Conservation (phyloP, 371 early-diverging fungal species). For the Nematocida sp. region DNA sequence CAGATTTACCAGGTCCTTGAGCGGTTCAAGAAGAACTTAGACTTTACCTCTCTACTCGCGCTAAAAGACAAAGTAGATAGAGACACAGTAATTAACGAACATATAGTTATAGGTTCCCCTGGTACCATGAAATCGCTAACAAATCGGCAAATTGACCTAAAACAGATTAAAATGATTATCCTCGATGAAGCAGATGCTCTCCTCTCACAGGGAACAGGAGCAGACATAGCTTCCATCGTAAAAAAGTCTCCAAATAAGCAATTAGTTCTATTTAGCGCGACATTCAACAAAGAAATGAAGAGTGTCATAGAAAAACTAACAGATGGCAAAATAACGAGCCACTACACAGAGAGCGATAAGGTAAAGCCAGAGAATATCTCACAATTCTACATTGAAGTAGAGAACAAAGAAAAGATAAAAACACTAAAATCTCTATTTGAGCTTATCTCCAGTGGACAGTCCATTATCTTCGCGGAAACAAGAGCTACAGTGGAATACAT, state of each 20-base stretch:
- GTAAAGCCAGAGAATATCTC: conserved; percentile 84
- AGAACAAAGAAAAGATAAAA: conserved; percentile 71
- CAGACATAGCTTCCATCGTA: conserved; percentile 71
- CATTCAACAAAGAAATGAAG: conserved; percentile 77
- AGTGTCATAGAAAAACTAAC: conserved; percentile 73
- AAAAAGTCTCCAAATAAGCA: conserved; percentile 67
- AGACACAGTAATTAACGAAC: conserved; percentile 69
- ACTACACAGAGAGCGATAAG: conserved; percentile 74
- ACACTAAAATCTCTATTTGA: conserved; percentile 78
- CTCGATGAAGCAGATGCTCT: conserved; percentile 66
- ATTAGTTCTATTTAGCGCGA: conserved; percentile 81
- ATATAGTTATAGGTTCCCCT: conserved; percentile 77
- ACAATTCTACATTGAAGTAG: conserved; percentile 89
- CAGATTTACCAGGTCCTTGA: conserved; percentile 84
- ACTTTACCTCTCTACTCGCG: conserved; percentile 72
- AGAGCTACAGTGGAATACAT: conserved; percentile 75
- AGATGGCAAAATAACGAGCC: conserved; percentile 77
- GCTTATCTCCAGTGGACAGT: conserved; percentile 71
- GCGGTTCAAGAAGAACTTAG: conserved; percentile 78
- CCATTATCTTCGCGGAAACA: conserved; percentile 83
- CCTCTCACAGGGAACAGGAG: conserved; percentile 64
- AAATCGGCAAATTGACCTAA: conserved; percentile 17
- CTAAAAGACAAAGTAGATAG: conserved; percentile 70
- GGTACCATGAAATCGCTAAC: conserved; percentile 75
- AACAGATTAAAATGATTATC: conserved; percentile 61